Evolutionary conservation across 1,284 basidiomycete species (phyloP), one percentile per base, ranked within the genome.

Genomic region (Heterobasidion occidentale): DNA sequence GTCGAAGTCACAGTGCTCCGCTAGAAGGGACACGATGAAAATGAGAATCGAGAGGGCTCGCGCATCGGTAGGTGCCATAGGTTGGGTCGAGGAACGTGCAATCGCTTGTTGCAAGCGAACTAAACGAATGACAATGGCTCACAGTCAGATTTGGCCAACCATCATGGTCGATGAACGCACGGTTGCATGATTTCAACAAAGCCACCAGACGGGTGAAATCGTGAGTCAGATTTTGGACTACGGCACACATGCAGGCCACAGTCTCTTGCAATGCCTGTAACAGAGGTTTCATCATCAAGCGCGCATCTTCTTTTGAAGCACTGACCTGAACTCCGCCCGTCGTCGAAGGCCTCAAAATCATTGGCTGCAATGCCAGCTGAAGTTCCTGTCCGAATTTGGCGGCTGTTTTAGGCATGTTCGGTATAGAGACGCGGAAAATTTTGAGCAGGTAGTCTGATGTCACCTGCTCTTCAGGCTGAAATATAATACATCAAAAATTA

Each of bases 1-100:
- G 67, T 98, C 95, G 64, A 98, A 92, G 59, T 94, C 78, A 60
- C 89, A 94, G 65, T 95, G 81, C 68, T 98, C 93, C 51, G 86
- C 90, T 0, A 98, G 79, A 2, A 97, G 74, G 0, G 92, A 83
- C 0, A 88, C 83, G 51, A 97, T 93, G 63, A 88, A 88, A 38
- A 92, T 84, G 27, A 95, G 75, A 19, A 94, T 80, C 3, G 76
- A 70, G 35, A 84, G 63, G 7, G 76, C 72, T 51, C 75, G 70
- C 47, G 68, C 65, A 53, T 81, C 77, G 7, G 71, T 61, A 5
- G 66, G 52, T 9, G 65, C 58, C 63, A 73, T 70, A 6, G 60
- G 46, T 20, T n/a, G n/a, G 17, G n/a, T 45, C 9, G 11, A 17
- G 47, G 51, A 35, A n/a, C 46, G 45, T 56, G 58, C 36, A 46